Conservation (phyloP, 2,329 filamentous ascomycete species). For the Aureobasidium sp. region DNA sequence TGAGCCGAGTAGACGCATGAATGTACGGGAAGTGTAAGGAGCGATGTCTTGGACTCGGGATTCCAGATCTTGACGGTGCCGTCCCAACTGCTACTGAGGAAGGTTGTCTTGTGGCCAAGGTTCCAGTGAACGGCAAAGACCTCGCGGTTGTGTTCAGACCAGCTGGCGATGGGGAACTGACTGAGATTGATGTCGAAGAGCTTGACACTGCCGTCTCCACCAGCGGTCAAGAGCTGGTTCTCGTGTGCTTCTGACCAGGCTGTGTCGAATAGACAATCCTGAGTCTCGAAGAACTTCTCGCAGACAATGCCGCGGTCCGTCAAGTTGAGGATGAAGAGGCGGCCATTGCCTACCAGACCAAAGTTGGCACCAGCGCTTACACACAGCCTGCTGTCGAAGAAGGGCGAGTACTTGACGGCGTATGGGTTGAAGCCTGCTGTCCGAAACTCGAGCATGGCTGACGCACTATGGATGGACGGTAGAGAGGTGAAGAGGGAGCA, state of each 20-base stretch:
- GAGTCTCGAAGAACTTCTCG: constrained; percentile 89
- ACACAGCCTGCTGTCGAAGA: constrained; percentile 90
- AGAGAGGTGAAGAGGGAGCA: not conserved
- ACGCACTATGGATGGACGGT: not conserved
- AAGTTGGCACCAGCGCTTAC: constrained; percentile 91
- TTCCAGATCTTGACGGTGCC: constrained; percentile 95
- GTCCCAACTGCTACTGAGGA: constrained; percentile 90
- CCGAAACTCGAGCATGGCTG: constrained; percentile 78
- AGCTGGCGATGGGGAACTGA: constrained; percentile 82
- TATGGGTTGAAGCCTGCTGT: constrained; percentile 94
- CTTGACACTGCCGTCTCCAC: constrained; percentile 89
- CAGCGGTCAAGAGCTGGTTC: constrained; percentile 82
- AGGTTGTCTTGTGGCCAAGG: constrained; percentile 79
- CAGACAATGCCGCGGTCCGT: constrained; percentile 75
- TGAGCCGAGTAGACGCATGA: constrained; percentile 90
- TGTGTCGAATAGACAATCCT: constrained; percentile 91
- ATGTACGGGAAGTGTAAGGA: constrained; percentile 82
- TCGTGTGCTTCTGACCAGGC: constrained; percentile 96
- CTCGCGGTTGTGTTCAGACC: constrained; percentile 88
- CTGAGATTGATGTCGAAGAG: constrained; percentile 78
- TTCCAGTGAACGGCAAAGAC: constrained; percentile 93
- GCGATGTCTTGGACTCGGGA: constrained; percentile 57
- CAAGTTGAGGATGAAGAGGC: constrained; percentile 74
- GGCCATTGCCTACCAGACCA: constrained; percentile 91
- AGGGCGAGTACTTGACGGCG: constrained; percentile 96